A percentile compares a stretch with the other conserved stretches of the same genome.
phyloP scores from a whole-genome alignment of 2,329 filamentous ascomycete genomes.

The Rhinocladiella similis region DNA sequence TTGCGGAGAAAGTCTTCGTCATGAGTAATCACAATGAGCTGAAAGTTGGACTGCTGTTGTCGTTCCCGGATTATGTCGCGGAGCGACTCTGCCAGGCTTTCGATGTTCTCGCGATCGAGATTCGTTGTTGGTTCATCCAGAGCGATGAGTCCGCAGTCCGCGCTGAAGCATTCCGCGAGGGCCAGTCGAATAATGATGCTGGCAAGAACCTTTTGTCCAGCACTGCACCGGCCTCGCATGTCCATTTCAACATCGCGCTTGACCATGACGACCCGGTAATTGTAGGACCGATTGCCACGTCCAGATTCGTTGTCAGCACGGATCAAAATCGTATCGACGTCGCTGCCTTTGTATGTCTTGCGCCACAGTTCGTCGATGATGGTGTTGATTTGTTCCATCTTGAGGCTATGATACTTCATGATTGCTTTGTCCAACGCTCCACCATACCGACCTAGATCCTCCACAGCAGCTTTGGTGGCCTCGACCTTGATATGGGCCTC shows the following conservation, averaged over 20 bases:
- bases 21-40: slow-evolving; percentile 97
- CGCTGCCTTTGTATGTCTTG: slow-evolving; percentile 92
- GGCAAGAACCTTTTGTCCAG: slow-evolving; percentile 93
- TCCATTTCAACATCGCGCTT: slow-evolving; percentile 98
- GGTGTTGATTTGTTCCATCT: slow-evolving; percentile 97
- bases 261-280: slow-evolving; percentile 97
- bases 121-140: slow-evolving; percentile 98
- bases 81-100: slow-evolving; percentile 78
- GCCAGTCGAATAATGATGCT: slow-evolving; percentile 97
- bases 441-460: slow-evolving; percentile 81
- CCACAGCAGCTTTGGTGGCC: slow-evolving; percentile 89
- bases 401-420: slow-evolving; percentile 92
- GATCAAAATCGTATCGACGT: slow-evolving; percentile 95
- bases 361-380: slow-evolving; percentile 97
- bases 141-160: slow-evolving; percentile 93
- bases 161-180: slow-evolving; percentile 91
- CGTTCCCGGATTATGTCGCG: slow-evolving; percentile 84
- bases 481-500: slow-evolving; percentile 85
- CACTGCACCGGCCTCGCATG: slow-evolving; percentile 96
- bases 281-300: slow-evolving; percentile 78
- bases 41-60: slow-evolving; percentile 87
- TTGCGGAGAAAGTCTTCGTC: slow-evolving; percentile 92
- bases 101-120: slow-evolving; percentile 92
- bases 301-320: slow-evolving; percentile 76
- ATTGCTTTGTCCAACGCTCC: slow-evolving; percentile 90